Percentiles rank a stretch among this genome's conserved stretches.
Conservation (phyloP, 495 filamentous ascomycete species). For the Annulohypoxylon nitens region DNA sequence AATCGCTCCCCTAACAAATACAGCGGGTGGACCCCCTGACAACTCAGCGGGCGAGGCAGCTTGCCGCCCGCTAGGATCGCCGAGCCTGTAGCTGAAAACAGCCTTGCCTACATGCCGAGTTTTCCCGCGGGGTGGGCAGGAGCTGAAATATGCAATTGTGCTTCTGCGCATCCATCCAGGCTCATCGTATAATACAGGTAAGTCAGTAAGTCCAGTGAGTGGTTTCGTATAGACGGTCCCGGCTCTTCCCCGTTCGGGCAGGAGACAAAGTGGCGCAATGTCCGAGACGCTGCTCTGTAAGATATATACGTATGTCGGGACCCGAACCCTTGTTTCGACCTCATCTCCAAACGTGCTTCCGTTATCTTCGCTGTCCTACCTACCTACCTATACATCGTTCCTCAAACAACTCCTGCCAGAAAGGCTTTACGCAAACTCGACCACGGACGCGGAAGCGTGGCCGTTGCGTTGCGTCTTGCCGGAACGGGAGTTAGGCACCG, state of each 20-base stretch:
- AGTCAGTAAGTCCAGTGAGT: background rate
- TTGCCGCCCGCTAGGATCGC: slow-evolving; percentile 7
- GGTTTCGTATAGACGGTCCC: slow-evolving; percentile 27
- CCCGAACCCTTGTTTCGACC: slow-evolving; percentile 40
- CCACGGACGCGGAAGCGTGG: background rate
- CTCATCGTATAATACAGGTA: background rate
- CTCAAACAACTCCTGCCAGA: background rate
- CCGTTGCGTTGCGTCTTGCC: slow-evolving; percentile 6
- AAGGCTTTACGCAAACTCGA: background rate
- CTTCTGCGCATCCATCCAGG: background rate
- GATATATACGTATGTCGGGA: background rate
- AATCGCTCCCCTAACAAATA: background rate
- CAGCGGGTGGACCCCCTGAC: background rate
- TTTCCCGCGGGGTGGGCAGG: slow-evolving; percentile 1
- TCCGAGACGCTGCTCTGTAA: slow-evolving; percentile 12
- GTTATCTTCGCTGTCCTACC: background rate
- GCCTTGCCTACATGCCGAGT: slow-evolving; percentile 11
- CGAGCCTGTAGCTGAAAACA: slow-evolving; percentile 21
- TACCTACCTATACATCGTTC: background rate
- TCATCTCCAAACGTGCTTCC: slow-evolving; percentile 15
- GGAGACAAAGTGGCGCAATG: slow-evolving; percentile 25
- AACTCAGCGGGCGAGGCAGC: slow-evolving; percentile 8
- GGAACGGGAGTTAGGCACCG: background rate
- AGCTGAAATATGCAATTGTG: slow-evolving; percentile 7
- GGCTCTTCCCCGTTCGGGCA: background rate